Base-by-base conservation (phyloP, 371 early-diverging fungal genomes). In the Actinomortierella wolfii region DNA sequence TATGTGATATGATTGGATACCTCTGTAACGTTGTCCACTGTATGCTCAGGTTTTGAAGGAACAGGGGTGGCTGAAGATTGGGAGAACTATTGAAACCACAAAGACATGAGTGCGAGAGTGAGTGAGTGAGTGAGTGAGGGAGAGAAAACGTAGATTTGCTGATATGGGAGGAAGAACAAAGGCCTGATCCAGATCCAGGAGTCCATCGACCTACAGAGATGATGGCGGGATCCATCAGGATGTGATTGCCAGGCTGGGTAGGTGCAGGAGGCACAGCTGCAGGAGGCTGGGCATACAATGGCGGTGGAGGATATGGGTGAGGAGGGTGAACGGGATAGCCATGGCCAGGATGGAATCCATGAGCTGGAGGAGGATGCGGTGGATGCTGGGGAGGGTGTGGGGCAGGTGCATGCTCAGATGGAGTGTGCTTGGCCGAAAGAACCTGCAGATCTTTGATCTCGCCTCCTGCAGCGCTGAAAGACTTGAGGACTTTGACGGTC, bases 371-470 rank as follows among this genome's bases (percentile, higher is more conserved):
- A 44, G 41, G 56, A 51, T 0, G 50, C 58, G 2, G 66, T 29
- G 5, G 71, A 51, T 25, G 54, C 25, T 3, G 66, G n/a, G 3
- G 58, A 58, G 1, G 53, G 58, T 9, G 51, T 0, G 15, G 65
- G 29, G 45, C 51, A 9, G 52, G 41, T 23, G 54, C 34, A 34
- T 34, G 34, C 34, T n/a, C n/a, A n/a, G 51, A 29, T 57, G 79
- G 46, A 29, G 74, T 44, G 28, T 68, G 59, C 17, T 65, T 65
- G 1, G 61, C 65, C n/a, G 74, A 66, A 7, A 81, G 41, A 2
- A 85, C 78, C 58, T 82, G 79, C 9, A 85, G 67, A 51, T 86
- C 83, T 34, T 77, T 80, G 64, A 86, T 71, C 56, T 71, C 71
- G 1, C 71, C 71, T 28, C 66, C 71, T 17, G 61, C 66, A 26